Base-by-base conservation (phyloP, 306 rosid species). In the Aeschynomene evenia region DNA sequence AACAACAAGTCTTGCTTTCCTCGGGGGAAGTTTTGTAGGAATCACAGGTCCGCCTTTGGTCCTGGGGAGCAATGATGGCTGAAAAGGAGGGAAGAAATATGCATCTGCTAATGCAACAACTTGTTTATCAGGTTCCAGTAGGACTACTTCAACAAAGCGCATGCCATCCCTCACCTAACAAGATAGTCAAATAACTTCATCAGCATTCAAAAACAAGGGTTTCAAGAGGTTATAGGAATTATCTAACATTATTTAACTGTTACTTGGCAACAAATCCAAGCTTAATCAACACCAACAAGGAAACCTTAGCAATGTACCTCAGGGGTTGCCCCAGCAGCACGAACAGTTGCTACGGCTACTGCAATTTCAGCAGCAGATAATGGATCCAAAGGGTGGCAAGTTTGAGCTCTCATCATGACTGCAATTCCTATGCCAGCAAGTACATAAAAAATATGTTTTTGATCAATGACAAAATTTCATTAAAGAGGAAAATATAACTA, bases 41-140 rank as follows among this genome's bases (percentile, higher is more conserved):
- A 85, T 87, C 59, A 87, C 64, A 52, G 93, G 89, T 24, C 89
- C 88, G 0, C 93, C 93, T 63, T 85, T 87, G 3, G 85, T 78
- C 84, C 87, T 85, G 63, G 93, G 93, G 52, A 87, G 93, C 58
- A 87, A 45, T 53, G 93, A 87, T 49, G 89, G 93, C 76, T 87
- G 93, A 80, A 87, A 87, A 46, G 89, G 93, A 42, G 93, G 93
- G 80, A 87, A 87, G 85, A 87, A 87, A 81, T 87, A 87, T 8
- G 93, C 93, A 80, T 87, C 89, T 20, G 93, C 93, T 67, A 87
- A 60, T 42, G 93, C 93, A 49, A 87, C 86, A 53, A 87, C 88
- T 9, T 75, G 84, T 66, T 87, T 87, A 40, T 76, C 80, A 33
- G 93, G 89, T 71, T 87, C 93, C 24, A 85, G 78, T 70, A 87